These are phyloP conservation scores for Ustilago lituana DNA, from an alignment of 1,284 basidiomycete species.

Conservation along the genomic window DNA sequence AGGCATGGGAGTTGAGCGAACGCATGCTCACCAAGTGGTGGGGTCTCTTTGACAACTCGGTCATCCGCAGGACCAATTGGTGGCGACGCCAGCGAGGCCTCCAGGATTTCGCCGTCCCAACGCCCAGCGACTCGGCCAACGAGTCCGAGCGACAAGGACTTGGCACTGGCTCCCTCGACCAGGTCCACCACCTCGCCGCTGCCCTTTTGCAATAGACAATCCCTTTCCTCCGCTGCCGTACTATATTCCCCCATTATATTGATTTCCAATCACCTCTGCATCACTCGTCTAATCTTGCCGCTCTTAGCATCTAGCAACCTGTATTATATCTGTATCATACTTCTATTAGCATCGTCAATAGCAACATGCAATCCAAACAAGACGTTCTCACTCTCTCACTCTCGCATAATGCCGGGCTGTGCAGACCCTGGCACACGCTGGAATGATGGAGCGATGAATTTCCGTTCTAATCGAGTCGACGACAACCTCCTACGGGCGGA, in stretches of 20 bases:
- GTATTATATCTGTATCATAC: slow-evolving; percentile 26
- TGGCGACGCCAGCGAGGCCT: slow-evolving; percentile 51
- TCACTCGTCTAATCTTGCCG: slow-evolving; percentile 1
- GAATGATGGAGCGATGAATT: too few relatives aligned
- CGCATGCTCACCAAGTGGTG: slow-evolving; percentile 44
- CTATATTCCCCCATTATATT: too few relatives aligned
- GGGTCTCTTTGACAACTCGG: slow-evolving; percentile 45
- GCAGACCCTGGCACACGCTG: too few relatives aligned
- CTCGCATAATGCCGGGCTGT: too few relatives aligned
- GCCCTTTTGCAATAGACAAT: slow-evolving; percentile 19
- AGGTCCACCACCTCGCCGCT: slow-evolving; percentile 19
- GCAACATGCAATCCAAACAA: too few relatives aligned
- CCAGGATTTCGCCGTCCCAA: slow-evolving; percentile 2
- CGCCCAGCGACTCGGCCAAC: background rate
- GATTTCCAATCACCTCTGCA: too few relatives aligned
- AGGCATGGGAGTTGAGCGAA: slow-evolving; percentile 50
- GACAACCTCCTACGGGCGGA: too few relatives aligned
- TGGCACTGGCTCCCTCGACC: slow-evolving; percentile 37
- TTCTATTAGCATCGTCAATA: background rate
- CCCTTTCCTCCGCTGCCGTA: background rate
- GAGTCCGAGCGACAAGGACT: slow-evolving; percentile 22
- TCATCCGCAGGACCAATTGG: slow-evolving; percentile 45
- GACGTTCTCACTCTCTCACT: too few relatives aligned
- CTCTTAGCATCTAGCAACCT: too few relatives aligned
- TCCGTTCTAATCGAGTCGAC: too few relatives aligned